Evolutionary conservation across 192 early-diverging fungal genomes (phyloP).

Genomic region (Endogone sp.): DNA sequence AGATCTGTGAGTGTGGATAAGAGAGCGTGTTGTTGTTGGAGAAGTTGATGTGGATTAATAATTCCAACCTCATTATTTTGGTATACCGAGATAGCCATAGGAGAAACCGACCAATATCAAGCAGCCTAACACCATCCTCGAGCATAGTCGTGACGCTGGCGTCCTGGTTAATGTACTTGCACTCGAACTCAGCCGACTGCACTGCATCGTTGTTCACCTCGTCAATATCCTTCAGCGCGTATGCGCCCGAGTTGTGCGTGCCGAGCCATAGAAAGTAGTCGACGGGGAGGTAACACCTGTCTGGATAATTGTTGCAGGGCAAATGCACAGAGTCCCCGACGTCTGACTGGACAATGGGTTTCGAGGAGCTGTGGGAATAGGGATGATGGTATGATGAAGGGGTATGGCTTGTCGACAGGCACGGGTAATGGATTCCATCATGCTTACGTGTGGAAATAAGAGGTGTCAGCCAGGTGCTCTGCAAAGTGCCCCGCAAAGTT

Average conservation of each 20-base stretch:
- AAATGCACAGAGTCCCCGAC: no score
- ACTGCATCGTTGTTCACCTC: not conserved
- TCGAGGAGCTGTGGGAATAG: no score
- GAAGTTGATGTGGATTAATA: not conserved
- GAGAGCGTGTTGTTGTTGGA: not conserved
- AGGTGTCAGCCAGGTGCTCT: no score
- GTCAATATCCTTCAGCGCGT: not conserved
- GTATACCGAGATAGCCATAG: no score
- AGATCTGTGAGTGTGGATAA: not conserved
- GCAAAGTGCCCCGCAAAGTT: no score
- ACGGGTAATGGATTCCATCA: no score
- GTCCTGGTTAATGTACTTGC: not conserved
- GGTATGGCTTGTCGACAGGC: no score
- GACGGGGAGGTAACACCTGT: not conserved
- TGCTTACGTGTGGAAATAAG: no score
- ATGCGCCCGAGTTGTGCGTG: not conserved
- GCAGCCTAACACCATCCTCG: not conserved
- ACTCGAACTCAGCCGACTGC: not conserved
- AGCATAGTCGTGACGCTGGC: slow-evolving; percentile 8
- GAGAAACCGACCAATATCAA: not conserved
- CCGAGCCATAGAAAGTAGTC: not conserved
- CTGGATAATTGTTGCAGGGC: not conserved
- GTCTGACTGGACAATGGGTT: no score
- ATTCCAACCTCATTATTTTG: no score
- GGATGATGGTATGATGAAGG: no score